Conservation (phyloP, 2,329 filamentous ascomycete genomes). For the Pyricularia pennisetigena region DNA sequence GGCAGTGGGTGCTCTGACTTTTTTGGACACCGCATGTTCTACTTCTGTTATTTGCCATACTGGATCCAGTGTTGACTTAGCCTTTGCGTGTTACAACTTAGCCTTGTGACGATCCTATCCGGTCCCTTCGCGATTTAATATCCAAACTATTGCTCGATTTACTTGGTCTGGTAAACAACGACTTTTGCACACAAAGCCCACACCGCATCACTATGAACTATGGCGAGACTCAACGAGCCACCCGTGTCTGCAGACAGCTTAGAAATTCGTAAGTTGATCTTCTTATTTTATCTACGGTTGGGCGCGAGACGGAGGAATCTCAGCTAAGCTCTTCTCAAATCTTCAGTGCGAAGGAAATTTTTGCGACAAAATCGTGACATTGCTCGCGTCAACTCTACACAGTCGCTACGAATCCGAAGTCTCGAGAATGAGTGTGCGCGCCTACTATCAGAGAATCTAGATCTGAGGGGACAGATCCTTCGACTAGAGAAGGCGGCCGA, state of each 20-base stretch:
- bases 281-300: background rate
- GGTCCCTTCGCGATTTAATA: background rate
- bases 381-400: constrained; percentile 66
- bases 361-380: constrained; percentile 78
- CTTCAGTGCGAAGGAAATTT: constrained; percentile 65
- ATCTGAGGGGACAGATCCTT: constrained; percentile 60
- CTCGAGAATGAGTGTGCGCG: constrained; percentile 68
- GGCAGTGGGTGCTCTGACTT: background rate
- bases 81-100: background rate
- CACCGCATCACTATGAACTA: constrained; percentile 30
- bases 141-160: background rate
- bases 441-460: constrained; percentile 69
- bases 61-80: background rate
- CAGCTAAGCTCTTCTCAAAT: background rate
- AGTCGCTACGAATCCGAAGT: constrained; percentile 66
- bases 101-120: background rate
- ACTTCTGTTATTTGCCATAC: background rate
- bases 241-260: constrained; percentile 57
- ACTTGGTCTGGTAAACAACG: background rate
- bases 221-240: constrained; percentile 76
- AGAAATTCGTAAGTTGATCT: constrained; percentile 56
- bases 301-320: background rate
- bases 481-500: constrained; percentile 59
- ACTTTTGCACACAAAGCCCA: background rate
- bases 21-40: background rate